Conservation (phyloP, 768 basidiomycete genomes). For the Rhodotorula kratochvilovae region DNA sequence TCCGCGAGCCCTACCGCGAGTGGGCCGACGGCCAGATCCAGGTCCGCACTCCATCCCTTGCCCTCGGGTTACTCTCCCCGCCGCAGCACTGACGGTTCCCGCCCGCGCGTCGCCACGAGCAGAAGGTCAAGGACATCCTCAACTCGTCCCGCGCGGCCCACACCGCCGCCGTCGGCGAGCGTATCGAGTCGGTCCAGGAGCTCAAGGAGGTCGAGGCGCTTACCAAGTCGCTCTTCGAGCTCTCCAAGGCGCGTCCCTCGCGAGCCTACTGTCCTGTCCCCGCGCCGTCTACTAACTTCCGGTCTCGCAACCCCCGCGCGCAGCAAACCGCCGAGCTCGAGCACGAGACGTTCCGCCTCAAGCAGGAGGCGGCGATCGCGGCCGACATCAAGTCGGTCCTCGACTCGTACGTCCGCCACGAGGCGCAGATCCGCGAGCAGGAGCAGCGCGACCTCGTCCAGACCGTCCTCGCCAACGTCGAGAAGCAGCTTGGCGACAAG, state of each 20-base stretch:
- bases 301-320: background rate
- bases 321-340: slow-evolving; percentile 91
- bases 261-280: background rate
- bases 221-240: slow-evolving; percentile 80
- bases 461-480: slow-evolving; percentile 80
- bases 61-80: background rate
- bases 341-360: slow-evolving; percentile 78
- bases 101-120: background rate
- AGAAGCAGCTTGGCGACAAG: slow-evolving; percentile 75
- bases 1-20: slow-evolving; percentile 79
- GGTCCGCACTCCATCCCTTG: slow-evolving; percentile 42
- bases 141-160: slow-evolving; percentile 78
- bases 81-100: background rate
- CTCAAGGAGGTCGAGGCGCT: slow-evolving; percentile 93
- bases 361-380: slow-evolving; percentile 80
- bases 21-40: slow-evolving; percentile 88
- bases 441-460: slow-evolving; percentile 90
- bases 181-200: slow-evolving; percentile 82
- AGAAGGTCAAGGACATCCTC: slow-evolving; percentile 73
- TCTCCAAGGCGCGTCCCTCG: slow-evolving; percentile 68
- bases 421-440: slow-evolving; percentile 92
- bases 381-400: slow-evolving; percentile 88
- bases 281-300: no score
- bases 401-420: slow-evolving; percentile 96
- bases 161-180: slow-evolving; percentile 85